Evolutionary conservation across 169 alveolate genomes (phyloP).

Genomic region (Plasmodium gaboni): DNA sequence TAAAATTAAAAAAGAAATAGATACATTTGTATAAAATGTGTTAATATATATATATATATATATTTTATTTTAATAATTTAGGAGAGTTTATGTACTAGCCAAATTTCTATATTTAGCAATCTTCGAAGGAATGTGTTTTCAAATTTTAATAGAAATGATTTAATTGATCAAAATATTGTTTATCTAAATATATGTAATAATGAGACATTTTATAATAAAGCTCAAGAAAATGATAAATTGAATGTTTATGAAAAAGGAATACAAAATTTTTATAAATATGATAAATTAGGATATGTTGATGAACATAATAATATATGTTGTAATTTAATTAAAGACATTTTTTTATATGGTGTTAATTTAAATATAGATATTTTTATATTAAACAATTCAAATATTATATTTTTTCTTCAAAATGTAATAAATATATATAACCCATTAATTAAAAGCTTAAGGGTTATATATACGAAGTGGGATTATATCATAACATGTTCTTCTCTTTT

Average conservation of each 20-base stretch:
- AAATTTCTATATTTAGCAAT: constrained; percentile 27
- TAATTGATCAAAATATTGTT: constrained; percentile 18
- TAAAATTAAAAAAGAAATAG: background rate
- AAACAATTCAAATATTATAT: constrained; percentile 31
- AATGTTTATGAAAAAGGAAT: background rate
- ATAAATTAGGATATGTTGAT: background rate
- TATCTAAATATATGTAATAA: background rate
- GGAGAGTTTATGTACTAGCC: constrained; percentile 1
- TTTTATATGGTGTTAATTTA: constrained; percentile 52
- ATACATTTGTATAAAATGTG: background rate
- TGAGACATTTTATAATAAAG: background rate
- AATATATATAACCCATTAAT: constrained; percentile 63
- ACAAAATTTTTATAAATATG: background rate
- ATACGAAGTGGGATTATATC: constrained; percentile 30
- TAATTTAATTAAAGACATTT: constrained; percentile 25
- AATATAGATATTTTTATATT: constrained; percentile 54
- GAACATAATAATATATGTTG: constrained; percentile 25
- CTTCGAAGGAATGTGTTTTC: constrained; percentile 52
- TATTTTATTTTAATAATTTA: background rate
- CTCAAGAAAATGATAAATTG: background rate
- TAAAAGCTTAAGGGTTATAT: constrained; percentile 19
- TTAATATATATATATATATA: background rate
- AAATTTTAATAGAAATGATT: constrained; percentile 19
- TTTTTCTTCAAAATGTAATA: constrained; percentile 54
- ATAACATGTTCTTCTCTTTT: constrained; percentile 39